phyloP scores from a whole-genome alignment of 148 eudicot genomes.

The Rhododendron mucronatum region DNA sequence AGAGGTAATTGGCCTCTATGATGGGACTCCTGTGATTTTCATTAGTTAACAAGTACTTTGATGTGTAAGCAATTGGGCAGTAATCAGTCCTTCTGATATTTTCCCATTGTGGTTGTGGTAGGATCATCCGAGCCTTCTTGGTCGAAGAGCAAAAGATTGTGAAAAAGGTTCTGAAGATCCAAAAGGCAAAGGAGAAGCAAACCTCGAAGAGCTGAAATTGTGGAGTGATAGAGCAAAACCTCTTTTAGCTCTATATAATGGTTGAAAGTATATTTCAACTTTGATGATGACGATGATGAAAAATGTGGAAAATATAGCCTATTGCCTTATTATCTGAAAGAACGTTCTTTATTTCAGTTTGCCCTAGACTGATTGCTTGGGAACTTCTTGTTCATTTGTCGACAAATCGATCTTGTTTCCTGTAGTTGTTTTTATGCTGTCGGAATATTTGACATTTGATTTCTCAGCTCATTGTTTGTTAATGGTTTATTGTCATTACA shows the following conservation, averaged over 20 bases:
- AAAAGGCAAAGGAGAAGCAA: conserved; percentile 21
- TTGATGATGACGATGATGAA: not conserved
- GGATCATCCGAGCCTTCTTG: conserved; percentile 29
- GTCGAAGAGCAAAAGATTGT: conserved; percentile 28
- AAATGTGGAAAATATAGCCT: not conserved
- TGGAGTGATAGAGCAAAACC: not conserved
- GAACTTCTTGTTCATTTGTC: conserved; percentile 4
- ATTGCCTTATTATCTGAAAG: not conserved
- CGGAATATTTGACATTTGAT: not conserved
- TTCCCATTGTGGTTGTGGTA: not conserved
- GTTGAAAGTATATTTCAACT: not conserved
- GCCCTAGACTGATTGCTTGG: not conserved
- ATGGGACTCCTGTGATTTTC: not conserved
- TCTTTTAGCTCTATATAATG: not conserved
- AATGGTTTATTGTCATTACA: not conserved
- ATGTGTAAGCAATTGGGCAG: not conserved
- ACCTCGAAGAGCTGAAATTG: conserved; percentile 15
- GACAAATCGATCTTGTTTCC: not conserved
- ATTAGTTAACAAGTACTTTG: not conserved
- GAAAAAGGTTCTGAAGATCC: conserved; percentile 25
- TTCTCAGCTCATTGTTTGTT: not conserved
- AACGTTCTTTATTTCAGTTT: not conserved
- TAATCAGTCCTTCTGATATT: not conserved
- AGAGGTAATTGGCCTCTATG: conserved; percentile 9
- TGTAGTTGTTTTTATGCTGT: not conserved